These are phyloP conservation scores for Sequoia sempervirens DNA, from an alignment of 75 land plant species.

Conservation along the genomic window DNA sequence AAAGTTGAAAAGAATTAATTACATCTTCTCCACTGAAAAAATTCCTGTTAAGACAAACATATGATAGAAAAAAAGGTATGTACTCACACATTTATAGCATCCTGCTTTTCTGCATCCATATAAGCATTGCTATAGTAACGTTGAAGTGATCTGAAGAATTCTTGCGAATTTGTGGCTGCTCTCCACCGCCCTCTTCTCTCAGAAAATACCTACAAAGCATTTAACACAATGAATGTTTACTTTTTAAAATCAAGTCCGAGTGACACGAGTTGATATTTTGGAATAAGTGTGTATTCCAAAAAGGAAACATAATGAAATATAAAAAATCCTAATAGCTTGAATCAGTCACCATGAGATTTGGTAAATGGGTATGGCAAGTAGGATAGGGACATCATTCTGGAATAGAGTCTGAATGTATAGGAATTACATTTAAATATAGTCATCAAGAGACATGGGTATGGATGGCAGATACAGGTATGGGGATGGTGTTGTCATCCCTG, in stretches of 20 bases:
- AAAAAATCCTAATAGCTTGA: not conserved
- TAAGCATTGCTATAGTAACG: conserved; percentile 73
- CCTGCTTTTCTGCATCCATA: conserved; percentile 76
- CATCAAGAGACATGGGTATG: not conserved
- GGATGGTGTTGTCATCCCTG: not conserved
- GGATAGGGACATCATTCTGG: not conserved
- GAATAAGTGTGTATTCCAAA: not conserved
- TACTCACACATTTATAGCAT: conserved; percentile 75
- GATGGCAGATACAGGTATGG: not conserved
- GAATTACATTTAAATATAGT: not conserved
- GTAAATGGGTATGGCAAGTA: not conserved
- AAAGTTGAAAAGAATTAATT: not conserved
- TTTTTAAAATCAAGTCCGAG: not conserved
- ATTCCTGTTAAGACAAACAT: not conserved
- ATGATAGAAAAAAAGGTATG: not conserved
- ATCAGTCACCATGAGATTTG: not conserved
- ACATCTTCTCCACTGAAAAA: not conserved
- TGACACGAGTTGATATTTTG: not conserved
- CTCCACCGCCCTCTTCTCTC: conserved; percentile 73
- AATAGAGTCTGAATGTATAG: not conserved
- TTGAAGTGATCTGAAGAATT: conserved; percentile 66
- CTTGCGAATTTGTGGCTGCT: conserved; percentile 72
- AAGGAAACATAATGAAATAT: not conserved
- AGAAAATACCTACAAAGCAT: conserved; percentile 27
- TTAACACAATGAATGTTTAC: not conserved